phyloP scores from a whole-genome alignment of 2,329 filamentous ascomycete genomes.

The Tolypocladium sp. region DNA sequence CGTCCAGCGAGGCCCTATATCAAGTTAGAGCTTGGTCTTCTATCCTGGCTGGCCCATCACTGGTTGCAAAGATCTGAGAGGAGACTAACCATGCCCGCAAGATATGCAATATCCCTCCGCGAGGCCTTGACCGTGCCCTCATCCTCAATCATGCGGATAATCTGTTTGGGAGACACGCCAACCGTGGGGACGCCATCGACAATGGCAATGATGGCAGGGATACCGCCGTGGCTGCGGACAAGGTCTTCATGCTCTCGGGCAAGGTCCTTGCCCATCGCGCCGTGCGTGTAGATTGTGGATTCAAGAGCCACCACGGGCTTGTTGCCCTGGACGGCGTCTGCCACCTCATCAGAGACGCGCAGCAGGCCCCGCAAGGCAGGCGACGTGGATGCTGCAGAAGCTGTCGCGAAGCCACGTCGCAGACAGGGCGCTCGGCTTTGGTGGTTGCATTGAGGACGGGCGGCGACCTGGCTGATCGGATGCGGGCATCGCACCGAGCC shows the following conservation, averaged over 20 bases:
- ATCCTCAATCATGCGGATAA: slow-evolving; percentile 60
- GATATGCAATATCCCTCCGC: slow-evolving; percentile 74
- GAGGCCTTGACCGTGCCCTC: slow-evolving; percentile 75
- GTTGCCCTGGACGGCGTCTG: slow-evolving; percentile 62
- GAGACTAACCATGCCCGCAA: slow-evolving; percentile 62
- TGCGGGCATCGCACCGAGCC: not conserved
- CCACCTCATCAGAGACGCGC: slow-evolving; percentile 72
- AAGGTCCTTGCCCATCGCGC: slow-evolving; percentile 63
- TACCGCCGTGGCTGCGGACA: slow-evolving; percentile 69
- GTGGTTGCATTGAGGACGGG: not conserved
- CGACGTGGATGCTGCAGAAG: not conserved
- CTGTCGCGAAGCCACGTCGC: not conserved
- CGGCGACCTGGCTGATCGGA: not conserved
- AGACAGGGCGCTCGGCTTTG: not conserved
- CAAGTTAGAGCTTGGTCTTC: not conserved
- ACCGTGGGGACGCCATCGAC: slow-evolving; percentile 75
- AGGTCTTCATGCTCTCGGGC: slow-evolving; percentile 76
- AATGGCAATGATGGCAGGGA: slow-evolving; percentile 87
- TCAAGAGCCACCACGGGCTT: slow-evolving; percentile 88
- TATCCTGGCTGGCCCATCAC: not conserved
- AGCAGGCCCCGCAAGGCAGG: slow-evolving; percentile 34
- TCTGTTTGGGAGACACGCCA: slow-evolving; percentile 63
- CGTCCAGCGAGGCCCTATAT: slow-evolving; percentile 54
- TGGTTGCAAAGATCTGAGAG: not conserved
- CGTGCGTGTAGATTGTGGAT: slow-evolving; percentile 95